phyloP scores from a whole-genome alignment of 192 early-diverging fungal species.

The Rhizophagus prolifer region DNA sequence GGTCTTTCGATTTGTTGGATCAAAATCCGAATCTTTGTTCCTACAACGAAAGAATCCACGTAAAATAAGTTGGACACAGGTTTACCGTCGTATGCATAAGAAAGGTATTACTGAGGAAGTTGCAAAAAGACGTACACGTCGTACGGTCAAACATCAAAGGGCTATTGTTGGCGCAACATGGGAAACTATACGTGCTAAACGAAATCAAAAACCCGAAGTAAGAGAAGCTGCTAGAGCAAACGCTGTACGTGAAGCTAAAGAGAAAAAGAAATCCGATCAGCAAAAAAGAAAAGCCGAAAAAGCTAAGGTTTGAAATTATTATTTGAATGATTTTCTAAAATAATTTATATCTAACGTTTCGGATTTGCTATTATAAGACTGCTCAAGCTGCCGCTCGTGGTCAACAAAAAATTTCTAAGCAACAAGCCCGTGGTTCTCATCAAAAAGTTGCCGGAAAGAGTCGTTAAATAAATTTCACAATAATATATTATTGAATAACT shows the following conservation, averaged over 20 bases:
- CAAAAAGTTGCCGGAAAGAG: constrained; percentile 78
- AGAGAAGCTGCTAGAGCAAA: constrained; percentile 86
- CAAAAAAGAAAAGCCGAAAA: constrained; percentile 87
- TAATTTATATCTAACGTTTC: background rate
- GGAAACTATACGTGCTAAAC: constrained; percentile 97
- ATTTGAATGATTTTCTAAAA: background rate
- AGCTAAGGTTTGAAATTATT: constrained; percentile 58
- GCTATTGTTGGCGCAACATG: constrained; percentile 92
- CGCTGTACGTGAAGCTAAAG: constrained; percentile 87
- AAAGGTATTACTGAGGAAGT: constrained; percentile 97
- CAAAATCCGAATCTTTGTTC: constrained; percentile 97
- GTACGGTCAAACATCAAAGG: constrained; percentile 94
- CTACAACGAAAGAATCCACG: constrained; percentile 96
- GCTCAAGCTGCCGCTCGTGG: constrained; percentile 45
- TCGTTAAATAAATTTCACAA: constrained; percentile 58
- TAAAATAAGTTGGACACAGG: constrained; percentile 95
- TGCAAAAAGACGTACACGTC: constrained; percentile 93
- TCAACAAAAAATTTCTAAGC: constrained; percentile 77
- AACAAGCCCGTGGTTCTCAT: constrained; percentile 76
- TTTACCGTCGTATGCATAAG: constrained; percentile 98
- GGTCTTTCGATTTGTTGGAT: constrained; percentile 92
- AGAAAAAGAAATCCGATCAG: constrained; percentile 84
- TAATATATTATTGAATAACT: background rate
- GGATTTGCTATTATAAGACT: constrained; percentile 35
- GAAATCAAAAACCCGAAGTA: constrained; percentile 94